These are phyloP conservation scores for Neoascochyta sp. DNA, from an alignment of 2,329 filamentous ascomycete species.

Conservation along the genomic window DNA sequence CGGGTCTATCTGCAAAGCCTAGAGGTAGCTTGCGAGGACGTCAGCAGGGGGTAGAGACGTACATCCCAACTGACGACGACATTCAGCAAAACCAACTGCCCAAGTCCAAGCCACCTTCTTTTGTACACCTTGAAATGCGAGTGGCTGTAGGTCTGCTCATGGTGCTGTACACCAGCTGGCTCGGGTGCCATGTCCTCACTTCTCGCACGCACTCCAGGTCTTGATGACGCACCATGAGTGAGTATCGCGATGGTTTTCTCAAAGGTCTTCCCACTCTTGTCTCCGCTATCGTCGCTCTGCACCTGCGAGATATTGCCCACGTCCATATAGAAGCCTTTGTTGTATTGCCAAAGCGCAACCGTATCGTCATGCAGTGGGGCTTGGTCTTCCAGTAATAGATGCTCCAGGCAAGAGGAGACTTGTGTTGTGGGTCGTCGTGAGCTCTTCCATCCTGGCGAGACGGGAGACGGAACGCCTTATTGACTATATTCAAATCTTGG, in stretches of 20 bases:
- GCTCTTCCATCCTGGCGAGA: no score
- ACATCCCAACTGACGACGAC: constrained; percentile 95
- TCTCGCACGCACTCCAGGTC: no score
- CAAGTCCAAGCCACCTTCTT: constrained; percentile 82
- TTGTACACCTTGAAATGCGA: constrained; percentile 62
- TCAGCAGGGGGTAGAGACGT: constrained; percentile 46
- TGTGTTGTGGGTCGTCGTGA: no score
- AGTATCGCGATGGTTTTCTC: constrained; percentile 3
- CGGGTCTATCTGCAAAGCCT: background rate
- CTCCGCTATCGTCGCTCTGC: constrained; percentile 2
- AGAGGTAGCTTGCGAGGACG: background rate
- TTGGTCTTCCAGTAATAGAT: no score
- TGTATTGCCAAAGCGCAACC: no score
- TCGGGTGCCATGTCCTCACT: constrained; percentile 1
- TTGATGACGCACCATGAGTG: constrained; percentile 3
- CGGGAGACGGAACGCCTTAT: no score
- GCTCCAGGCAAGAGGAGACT: no score
- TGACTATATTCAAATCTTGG: no score
- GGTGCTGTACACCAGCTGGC: no score
- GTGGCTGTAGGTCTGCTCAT: constrained; percentile 26
- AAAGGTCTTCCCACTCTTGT: constrained; percentile 1
- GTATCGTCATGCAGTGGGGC: no score
- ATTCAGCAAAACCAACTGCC: constrained; percentile 81
- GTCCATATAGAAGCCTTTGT: no score
- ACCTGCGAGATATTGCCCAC: constrained; percentile 5